Conservation (phyloP, 805 yeast genomes). For the Kodamaea laetipori region DNA sequence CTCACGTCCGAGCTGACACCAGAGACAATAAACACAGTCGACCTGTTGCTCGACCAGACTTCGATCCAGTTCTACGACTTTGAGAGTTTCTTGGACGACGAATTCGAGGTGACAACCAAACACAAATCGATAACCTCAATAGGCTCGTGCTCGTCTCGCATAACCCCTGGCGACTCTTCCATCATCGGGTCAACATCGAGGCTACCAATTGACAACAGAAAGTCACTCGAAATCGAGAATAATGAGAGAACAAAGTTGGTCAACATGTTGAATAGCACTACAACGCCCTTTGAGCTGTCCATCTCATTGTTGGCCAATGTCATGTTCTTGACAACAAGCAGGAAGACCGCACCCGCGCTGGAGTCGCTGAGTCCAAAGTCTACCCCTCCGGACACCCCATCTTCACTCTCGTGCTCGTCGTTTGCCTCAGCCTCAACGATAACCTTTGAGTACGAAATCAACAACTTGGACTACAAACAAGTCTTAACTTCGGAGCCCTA, state of each 20-base stretch:
- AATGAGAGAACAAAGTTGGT: constrained; percentile 18
- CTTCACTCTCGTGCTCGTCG: background rate
- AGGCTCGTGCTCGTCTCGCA: constrained; percentile 4
- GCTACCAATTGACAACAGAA: constrained; percentile 18
- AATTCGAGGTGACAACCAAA: constrained; percentile 1
- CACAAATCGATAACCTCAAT: constrained; percentile 5
- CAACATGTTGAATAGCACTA: constrained; percentile 14
- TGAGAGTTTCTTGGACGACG: constrained; percentile 14
- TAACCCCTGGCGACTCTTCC: constrained; percentile 1
- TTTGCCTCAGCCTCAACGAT: background rate
- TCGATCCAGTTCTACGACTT: constrained; percentile 22
- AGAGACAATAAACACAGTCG: constrained; percentile 20
- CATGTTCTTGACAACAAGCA: constrained; percentile 19
- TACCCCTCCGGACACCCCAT: constrained; percentile 1
- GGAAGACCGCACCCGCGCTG: background rate
- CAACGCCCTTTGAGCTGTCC: constrained; percentile 12
- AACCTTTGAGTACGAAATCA: constrained; percentile 10
- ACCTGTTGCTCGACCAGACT: constrained; percentile 21
- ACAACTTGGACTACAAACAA: constrained; percentile 11
- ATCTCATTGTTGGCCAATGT: constrained; percentile 25
- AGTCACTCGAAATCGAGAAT: constrained; percentile 24
- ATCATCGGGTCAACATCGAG: background rate
- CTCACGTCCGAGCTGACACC: constrained; percentile 11
- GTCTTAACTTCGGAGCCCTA: constrained; percentile 8
- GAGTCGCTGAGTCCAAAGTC: background rate